Evolutionary conservation across 139 green algal species (phyloP).

Genomic region (Picochlorum costavermella): DNA sequence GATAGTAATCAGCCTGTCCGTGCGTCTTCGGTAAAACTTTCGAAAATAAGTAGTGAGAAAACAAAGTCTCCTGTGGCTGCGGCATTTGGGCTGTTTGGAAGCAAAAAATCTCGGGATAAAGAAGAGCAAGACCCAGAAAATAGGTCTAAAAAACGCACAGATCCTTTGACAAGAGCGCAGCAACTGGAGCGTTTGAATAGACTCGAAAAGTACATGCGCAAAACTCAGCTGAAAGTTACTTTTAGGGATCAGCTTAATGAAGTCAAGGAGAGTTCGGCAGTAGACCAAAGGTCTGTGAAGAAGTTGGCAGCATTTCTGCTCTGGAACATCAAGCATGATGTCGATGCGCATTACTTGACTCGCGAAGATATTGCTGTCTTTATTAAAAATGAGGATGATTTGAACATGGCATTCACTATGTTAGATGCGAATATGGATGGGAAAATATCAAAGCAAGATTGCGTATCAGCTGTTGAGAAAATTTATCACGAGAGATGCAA

Average conservation of each 20-base stretch:
- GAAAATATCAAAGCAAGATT: conserved; percentile 26
- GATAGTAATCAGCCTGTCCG: not conserved
- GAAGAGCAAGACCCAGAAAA: not conserved
- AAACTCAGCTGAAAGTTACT: conserved; percentile 44
- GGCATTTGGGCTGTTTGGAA: not conserved
- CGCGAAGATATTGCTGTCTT: conserved; percentile 47
- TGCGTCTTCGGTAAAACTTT: too few relatives aligned
- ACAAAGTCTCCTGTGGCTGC: not conserved
- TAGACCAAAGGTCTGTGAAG: conserved; percentile 45
- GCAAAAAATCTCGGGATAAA: not conserved
- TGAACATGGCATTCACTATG: conserved; percentile 41
- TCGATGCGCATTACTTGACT: conserved; percentile 32
- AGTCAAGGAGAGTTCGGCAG: conserved; percentile 6
- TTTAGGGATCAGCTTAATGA: conserved; percentile 42
- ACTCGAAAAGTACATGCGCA: conserved; percentile 49
- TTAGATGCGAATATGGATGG: conserved; percentile 51
- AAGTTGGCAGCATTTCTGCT: conserved; percentile 47
- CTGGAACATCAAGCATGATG: conserved; percentile 48
- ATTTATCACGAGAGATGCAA: conserved; percentile 51
- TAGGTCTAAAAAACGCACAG: not conserved
- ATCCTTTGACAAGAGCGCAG: not conserved
- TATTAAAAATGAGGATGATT: conserved; percentile 31
- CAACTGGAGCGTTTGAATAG: conserved; percentile 7
- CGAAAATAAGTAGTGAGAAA: not conserved
- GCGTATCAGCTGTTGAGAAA: conserved; percentile 9